A percentile compares a stretch with the other conserved stretches of the same genome.
phyloP scores from a whole-genome alignment of 2,329 filamentous ascomycete species.

The Rhynchosporium graminicola region DNA sequence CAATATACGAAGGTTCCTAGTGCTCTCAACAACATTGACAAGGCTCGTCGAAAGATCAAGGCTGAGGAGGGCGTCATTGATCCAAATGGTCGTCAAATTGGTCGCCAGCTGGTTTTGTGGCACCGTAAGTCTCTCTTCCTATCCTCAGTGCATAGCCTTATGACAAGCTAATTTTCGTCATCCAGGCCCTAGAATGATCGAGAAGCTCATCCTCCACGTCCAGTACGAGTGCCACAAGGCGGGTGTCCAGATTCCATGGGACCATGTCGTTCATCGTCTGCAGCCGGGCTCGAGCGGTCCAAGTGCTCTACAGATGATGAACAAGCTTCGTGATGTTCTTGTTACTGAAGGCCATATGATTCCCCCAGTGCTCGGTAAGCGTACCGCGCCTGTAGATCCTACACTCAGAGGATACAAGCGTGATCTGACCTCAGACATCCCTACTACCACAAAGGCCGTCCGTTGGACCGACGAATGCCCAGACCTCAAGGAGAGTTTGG shows the following conservation, averaged over 20 bases:
- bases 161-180: background rate
- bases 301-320: slow-evolving; percentile 30
- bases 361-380: slow-evolving; percentile 35
- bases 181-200: slow-evolving; percentile 49
- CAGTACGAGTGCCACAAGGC: slow-evolving; percentile 43
- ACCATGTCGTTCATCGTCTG: slow-evolving; percentile 34
- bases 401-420: slow-evolving; percentile 34
- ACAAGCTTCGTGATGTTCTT: slow-evolving; percentile 33
- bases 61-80: slow-evolving; percentile 11
- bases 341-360: slow-evolving; percentile 38
- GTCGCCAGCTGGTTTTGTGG: slow-evolving; percentile 48
- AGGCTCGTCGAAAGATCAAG: slow-evolving; percentile 11
- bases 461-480: slow-evolving; percentile 31
- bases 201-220: slow-evolving; percentile 47
- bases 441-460: slow-evolving; percentile 22
- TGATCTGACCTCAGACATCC: slow-evolving; percentile 22
- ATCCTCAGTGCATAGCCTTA: background rate
- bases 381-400: slow-evolving; percentile 10
- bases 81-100: slow-evolving; percentile 40
- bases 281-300: slow-evolving; percentile 33
- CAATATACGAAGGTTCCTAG: background rate
- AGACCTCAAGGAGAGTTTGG: slow-evolving; percentile 30
- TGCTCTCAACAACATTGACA: slow-evolving; percentile 16
- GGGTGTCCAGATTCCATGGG: slow-evolving; percentile 33
- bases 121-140: slow-evolving; percentile 41